Base-by-base conservation (phyloP, 257 asterid species). In the Rauvolfia tetraphylla region DNA sequence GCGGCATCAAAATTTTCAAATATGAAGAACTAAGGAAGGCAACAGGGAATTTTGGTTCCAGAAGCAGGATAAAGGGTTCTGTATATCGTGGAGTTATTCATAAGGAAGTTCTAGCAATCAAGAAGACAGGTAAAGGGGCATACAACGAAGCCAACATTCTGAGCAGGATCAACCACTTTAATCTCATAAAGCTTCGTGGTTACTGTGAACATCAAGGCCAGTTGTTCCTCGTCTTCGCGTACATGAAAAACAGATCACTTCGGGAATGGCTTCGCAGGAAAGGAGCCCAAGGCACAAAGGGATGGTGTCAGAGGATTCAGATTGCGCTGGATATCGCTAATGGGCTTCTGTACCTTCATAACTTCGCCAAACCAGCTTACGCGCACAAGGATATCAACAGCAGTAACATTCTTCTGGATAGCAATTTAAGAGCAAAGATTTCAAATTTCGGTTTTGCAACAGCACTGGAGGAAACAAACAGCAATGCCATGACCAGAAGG, bases 341-440 rank as follows among this genome's bases (percentile, higher is more conserved):
- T 44, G 93, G 93, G 56, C 93, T 90, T 78, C 90, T 85, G 76
- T 90, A 90, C 72, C 93, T 88, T 78, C 96, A 90, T 85, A 83
- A 63, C 78, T 90, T 84, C 48, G 78, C 90, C 20, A 84, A 79
- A 74, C 93, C 93, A 67, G 87, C 87, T 2, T 85, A 84, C 51
- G 83, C 77, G 1, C 93, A 90, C 80, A 85, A 83, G 67, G 75
- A 85, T 74, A 79, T 90, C 51, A 80, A 76, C 48, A 88, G 90
- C 82, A 78, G 83, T 63, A 84, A 80, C 74, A 78, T 90, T 79
- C 91, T 90, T 66, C 89, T 88, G 6, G 86, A 88, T 41, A 44
- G 84, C 63, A 88, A 90, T 72, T 75, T 90, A 31, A 72, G 91
- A 80, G 93, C 93, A 70, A 90, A 90, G 86, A 83, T 90, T 46